phyloP scores from a whole-genome alignment of 192 early-diverging fungal genomes.

The Coemansia sp. region DNA sequence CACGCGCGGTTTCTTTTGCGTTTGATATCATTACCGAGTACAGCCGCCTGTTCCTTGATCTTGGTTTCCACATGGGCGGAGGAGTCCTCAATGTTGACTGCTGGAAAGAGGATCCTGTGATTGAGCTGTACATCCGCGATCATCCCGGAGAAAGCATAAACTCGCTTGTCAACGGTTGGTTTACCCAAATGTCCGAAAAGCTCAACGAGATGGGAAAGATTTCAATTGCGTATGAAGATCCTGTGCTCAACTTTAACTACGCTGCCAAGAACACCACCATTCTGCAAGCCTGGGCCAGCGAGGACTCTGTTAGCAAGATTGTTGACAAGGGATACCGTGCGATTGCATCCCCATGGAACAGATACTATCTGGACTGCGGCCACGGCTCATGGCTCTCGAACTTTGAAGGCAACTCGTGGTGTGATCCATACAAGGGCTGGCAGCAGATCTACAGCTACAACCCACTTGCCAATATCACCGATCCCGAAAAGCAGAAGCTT shows the following conservation, averaged over 20 bases:
- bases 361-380: conserved; percentile 73
- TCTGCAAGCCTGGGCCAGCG: conserved; percentile 66
- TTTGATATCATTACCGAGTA: conserved; percentile 66
- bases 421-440: conserved; percentile 69
- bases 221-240: conserved; percentile 72
- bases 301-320: conserved; percentile 53
- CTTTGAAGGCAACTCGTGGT: conserved; percentile 66
- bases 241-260: conserved; percentile 56
- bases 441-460: conserved; percentile 66
- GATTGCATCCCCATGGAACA: conserved; percentile 59
- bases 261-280: conserved; percentile 58
- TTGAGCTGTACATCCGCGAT: conserved; percentile 46
- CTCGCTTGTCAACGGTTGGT: conserved; percentile 32
- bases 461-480: conserved; percentile 56
- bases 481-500: conserved; percentile 53
- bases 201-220: conserved; percentile 59
- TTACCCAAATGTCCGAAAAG: conserved; percentile 44
- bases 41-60: conserved; percentile 64
- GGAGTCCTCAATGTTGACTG: conserved; percentile 71
- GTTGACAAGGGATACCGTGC: conserved; percentile 62
- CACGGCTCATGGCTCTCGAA: conserved; percentile 71
- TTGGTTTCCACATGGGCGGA: conserved; percentile 69
- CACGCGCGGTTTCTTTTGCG: conserved; percentile 65
- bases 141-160: conserved; percentile 49
- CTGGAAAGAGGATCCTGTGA: conserved; percentile 56